phyloP scores from a whole-genome alignment of 208 protist genomes.

The Trypanosoma lewisi region DNA sequence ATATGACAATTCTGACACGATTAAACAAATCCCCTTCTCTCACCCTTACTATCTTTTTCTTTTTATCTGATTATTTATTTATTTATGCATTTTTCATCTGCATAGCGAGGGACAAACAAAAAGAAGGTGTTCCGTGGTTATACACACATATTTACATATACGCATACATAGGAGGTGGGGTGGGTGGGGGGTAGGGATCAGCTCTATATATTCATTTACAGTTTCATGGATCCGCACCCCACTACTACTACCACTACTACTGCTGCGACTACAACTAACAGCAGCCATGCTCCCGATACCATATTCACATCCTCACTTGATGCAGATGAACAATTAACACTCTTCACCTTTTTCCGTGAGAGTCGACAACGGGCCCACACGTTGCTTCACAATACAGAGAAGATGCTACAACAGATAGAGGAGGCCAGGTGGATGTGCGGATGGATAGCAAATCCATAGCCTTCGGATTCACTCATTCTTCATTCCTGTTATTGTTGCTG shows the following conservation, averaged over 20 bases:
- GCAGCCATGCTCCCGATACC: background rate
- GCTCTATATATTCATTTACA: background rate
- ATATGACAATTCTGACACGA: background rate
- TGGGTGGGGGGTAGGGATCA: background rate
- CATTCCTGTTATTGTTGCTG: background rate
- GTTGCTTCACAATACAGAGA: constrained; percentile 11
- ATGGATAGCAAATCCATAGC: constrained; percentile 2
- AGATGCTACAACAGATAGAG: background rate
- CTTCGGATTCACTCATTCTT: background rate
- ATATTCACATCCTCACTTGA: background rate
- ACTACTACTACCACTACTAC: background rate
- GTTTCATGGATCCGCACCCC: background rate
- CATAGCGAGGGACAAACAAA: background rate
- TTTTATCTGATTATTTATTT: background rate
- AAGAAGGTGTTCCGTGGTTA: background rate
- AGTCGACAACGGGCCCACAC: constrained; percentile 1
- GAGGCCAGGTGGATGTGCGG: constrained; percentile 14
- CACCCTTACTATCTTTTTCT: background rate
- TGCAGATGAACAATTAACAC: constrained; percentile 13
- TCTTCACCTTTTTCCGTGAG: constrained; percentile 11
- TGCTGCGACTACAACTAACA: background rate
- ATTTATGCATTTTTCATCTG: background rate
- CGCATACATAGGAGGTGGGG: background rate
- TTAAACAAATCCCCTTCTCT: no score
- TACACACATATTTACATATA: background rate